Evolutionary conservation across 345 rosid genomes (phyloP), one percentile per base, ranked within the genome.

Genomic region (Sisymbrium altissimum): DNA sequence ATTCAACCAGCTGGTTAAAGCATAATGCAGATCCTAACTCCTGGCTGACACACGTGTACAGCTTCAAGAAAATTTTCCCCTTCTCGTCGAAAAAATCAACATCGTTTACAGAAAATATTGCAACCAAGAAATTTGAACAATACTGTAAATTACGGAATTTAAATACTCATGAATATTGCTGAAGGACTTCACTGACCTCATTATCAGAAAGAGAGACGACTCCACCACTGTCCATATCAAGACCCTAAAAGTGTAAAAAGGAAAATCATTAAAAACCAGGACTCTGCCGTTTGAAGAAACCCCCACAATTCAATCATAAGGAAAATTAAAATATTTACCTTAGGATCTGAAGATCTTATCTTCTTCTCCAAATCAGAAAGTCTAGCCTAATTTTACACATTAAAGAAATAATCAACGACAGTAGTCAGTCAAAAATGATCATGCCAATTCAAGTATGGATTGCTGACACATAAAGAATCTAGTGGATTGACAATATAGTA

Each of bases 341-440:
- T 86, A 18, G 77, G 74, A 83, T 85, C 85, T 63, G 87, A 77
- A 54, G 85, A 70, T 71, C 76, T 83, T 18, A 84, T 74, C 83
- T 74, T 87, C 73, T 84, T 89, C 79, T 88, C 97, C 70, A 90
- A 59, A 80, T 88, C 97, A 67, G 88, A 83, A 29, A 91, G 86
- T 72, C 83, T 84, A 56, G 92, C 85, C 99, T 95, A 86, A 55
- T 12, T 29, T 70, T 45, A 68, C 45, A 78, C 19, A 75, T 18
- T 36, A 11, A 53, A 53, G 10, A 61, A 11, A 74, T 40, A 18
- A 80, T 25, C 74, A 75, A 52, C 76, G 13, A 54, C 56, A 53
- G 18, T 27, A 67, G 62, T 36, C 32, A 60, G 60, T 38, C 14
- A 29, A 48, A 56, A 45, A 9, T 9, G 46, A 66, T 66, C 43